Evolutionary conservation across 352 stramenopile genomes (phyloP).

Genomic region (Phytophthora capsici): DNA sequence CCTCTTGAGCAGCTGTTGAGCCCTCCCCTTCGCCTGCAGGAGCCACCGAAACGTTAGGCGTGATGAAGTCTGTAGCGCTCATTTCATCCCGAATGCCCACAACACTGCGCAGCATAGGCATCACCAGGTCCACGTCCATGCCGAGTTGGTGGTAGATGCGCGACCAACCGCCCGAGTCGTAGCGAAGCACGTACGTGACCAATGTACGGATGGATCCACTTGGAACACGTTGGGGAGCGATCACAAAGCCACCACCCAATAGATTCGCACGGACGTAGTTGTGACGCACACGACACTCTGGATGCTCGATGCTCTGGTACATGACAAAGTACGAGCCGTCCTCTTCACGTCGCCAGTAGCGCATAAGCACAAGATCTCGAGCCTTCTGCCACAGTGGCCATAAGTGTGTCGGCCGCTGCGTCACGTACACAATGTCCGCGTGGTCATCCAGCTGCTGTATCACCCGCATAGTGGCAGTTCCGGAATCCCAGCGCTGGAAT

Average conservation of each 20-base stretch:
- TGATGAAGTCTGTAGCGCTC: conserved; percentile 85
- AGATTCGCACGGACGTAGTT: conserved; percentile 87
- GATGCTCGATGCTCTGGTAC: conserved; percentile 90
- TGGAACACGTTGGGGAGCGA: conserved; percentile 83
- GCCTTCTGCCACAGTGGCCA: conserved; percentile 90
- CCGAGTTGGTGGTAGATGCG: conserved; percentile 88
- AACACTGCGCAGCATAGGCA: conserved; percentile 87
- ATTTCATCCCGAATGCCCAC: conserved; percentile 89
- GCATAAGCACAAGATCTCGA: conserved; percentile 86
- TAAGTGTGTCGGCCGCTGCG: conserved; percentile 82
- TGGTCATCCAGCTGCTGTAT: conserved; percentile 89
- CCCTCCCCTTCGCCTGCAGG: conserved; percentile 15
- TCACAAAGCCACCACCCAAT: conserved; percentile 84
- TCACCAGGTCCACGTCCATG: conserved; percentile 87
- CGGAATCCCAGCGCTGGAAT: conserved; percentile 86
- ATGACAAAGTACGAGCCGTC: conserved; percentile 92
- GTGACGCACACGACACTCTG: conserved; percentile 85
- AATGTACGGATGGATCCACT: conserved; percentile 81
- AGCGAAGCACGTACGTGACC: conserved; percentile 84
- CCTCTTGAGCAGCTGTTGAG: conserved; percentile 22
- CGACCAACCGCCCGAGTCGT: conserved; percentile 83
- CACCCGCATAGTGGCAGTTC: conserved; percentile 80
- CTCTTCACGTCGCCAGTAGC: conserved; percentile 89
- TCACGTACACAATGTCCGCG: conserved; percentile 90
- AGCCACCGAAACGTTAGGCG: conserved; percentile 79